A percentile compares a stretch with the other conserved stretches of the same genome.
Conservation (phyloP, 2,329 filamentous ascomycete genomes). For the Kalaharituber pfeilii region DNA sequence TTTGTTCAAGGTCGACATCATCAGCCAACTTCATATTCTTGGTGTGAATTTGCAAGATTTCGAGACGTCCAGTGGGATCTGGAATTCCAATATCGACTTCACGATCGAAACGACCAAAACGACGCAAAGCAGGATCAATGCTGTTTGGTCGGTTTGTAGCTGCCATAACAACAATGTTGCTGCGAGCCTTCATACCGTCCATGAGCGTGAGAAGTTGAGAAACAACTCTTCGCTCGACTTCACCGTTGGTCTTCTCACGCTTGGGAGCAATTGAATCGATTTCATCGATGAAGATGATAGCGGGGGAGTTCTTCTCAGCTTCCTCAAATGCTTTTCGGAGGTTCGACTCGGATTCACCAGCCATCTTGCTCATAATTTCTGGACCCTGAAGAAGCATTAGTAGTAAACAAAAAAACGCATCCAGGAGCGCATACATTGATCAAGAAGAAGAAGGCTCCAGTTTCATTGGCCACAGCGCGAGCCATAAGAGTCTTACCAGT, state of each 20-base stretch:
- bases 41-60: slow-evolving; percentile 98
- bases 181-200: slow-evolving; percentile 99
- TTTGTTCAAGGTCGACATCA: slow-evolving; percentile 90
- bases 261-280: slow-evolving; percentile 98
- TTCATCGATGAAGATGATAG: slow-evolving; percentile 99
- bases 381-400: slow-evolving; percentile 38
- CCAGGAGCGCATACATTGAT: slow-evolving; percentile 46
- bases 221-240: slow-evolving; percentile 95
- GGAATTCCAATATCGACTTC: slow-evolving; percentile 98
- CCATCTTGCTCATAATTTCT: slow-evolving; percentile 99
- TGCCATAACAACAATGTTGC: slow-evolving; percentile 97
- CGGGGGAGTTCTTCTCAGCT: slow-evolving; percentile 97
- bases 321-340: slow-evolving; percentile 98
- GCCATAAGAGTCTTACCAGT: slow-evolving; percentile 99
- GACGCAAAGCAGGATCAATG: slow-evolving; percentile 90
- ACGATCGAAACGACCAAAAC: slow-evolving; percentile 96
- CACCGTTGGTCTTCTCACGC: slow-evolving; percentile 99
- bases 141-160: slow-evolving; percentile 98
- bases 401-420: neutral
- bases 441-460: slow-evolving; percentile 96
- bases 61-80: slow-evolving; percentile 91
- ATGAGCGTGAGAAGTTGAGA: slow-evolving; percentile 93
- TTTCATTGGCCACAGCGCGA: slow-evolving; percentile 95
- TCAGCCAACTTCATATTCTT: slow-evolving; percentile 99
- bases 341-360: slow-evolving; percentile 96